Conservation (phyloP, 352 stramenopile genomes). For the Phytophthora rubi region DNA sequence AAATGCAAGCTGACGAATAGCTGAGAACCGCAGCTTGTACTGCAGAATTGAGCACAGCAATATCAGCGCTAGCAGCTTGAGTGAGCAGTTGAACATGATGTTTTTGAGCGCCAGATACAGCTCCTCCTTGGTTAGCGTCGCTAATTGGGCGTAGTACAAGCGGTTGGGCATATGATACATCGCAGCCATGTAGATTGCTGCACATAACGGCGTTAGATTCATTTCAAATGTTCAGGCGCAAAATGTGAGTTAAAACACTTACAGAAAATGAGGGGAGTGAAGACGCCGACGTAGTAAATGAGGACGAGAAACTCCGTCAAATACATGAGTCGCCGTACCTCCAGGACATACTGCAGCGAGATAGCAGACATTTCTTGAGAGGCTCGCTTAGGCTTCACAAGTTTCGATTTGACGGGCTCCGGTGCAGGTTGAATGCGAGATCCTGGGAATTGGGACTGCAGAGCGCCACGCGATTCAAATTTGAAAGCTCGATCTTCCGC, state of each 20-base stretch:
- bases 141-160: constrained; percentile 29
- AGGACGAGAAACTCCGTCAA: constrained; percentile 36
- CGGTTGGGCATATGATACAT: constrained; percentile 32
- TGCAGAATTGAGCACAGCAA: constrained; percentile 9
- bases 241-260: constrained; percentile 1
- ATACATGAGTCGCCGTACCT: constrained; percentile 20
- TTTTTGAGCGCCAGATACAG: constrained; percentile 16
- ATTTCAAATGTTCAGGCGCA: not conserved
- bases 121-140: constrained; percentile 2
- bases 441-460: constrained; percentile 2
- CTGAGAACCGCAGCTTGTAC: constrained; percentile 19
- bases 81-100: constrained; percentile 15
- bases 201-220: not conserved
- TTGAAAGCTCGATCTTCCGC: constrained; percentile 3
- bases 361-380: not conserved
- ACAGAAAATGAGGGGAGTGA: constrained; percentile 41
- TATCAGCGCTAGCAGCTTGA: constrained; percentile 24
- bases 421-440: constrained; percentile 9
- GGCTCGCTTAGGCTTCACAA: not conserved
- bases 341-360: constrained; percentile 5
- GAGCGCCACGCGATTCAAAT: not conserved
- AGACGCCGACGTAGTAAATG: constrained; percentile 35
- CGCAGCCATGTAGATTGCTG: constrained; percentile 19
- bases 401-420: not conserved
- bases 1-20: constrained; percentile 42